Conservation (phyloP, 345 rosid genomes). For the Linum trigynum region DNA sequence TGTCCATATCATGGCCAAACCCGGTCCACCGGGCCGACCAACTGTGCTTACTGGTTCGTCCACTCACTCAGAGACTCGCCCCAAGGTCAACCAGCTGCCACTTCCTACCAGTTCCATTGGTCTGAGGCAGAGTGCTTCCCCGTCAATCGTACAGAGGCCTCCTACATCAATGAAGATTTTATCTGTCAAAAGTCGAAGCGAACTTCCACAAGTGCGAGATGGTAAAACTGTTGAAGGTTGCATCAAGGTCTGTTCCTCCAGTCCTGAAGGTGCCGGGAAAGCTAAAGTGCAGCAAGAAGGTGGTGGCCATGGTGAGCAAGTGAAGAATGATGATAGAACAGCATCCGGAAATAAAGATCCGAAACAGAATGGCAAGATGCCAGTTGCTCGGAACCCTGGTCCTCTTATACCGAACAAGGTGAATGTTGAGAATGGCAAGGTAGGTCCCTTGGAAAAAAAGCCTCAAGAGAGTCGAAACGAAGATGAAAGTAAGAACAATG, state of each 20-base stretch:
- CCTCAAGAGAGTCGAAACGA: constrained; percentile 21
- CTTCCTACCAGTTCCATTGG: constrained; percentile 22
- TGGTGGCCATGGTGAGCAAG: constrained; percentile 14
- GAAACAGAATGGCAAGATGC: constrained; percentile 18
- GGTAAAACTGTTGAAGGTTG: constrained; percentile 14
- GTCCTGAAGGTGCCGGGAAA: constrained; percentile 18
- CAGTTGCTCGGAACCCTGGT: constrained; percentile 19
- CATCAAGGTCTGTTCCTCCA: constrained; percentile 8
- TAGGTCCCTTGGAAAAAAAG: constrained; percentile 7
- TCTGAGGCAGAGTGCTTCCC: constrained; percentile 25
- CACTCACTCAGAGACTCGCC: constrained; percentile 25
- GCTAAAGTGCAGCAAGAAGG: constrained; percentile 21
- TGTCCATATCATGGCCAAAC: constrained; percentile 40
- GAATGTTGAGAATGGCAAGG: constrained; percentile 16
- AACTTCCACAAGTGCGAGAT: constrained; percentile 24
- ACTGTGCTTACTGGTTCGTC: constrained; percentile 28
- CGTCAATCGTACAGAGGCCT: constrained; percentile 22
- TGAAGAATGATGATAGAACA: constrained; percentile 19
- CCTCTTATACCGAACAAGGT: constrained; percentile 11
- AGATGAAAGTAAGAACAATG: background rate
- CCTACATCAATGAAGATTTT: constrained; percentile 16
- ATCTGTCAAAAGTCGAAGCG: constrained; percentile 24
- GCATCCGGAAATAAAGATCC: constrained; percentile 18
- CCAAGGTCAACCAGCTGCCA: constrained; percentile 24
- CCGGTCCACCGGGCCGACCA: constrained; percentile 32